These are phyloP conservation scores for Ceratocystis diversiconidia DNA, from an alignment of 2,329 filamentous ascomycete genomes.

Conservation along the genomic window DNA sequence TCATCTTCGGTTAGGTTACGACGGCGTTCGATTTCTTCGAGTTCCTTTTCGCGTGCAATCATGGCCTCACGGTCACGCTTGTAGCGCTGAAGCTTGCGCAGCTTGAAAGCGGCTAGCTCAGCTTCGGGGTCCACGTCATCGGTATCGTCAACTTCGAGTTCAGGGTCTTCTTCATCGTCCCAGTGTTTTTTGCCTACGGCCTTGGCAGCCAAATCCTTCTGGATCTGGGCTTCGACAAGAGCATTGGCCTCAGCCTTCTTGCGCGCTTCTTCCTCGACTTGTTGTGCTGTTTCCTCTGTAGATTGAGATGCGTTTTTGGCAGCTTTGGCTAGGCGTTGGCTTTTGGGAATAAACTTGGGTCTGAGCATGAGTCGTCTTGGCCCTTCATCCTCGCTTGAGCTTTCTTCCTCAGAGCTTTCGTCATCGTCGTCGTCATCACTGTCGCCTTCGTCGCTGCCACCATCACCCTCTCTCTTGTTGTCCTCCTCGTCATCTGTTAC, in stretches of 20 bases:
- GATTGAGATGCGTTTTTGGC: conserved; percentile 18
- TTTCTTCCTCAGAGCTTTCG: conserved; percentile 31
- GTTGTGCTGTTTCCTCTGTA: conserved; percentile 24
- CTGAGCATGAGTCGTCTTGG: conserved; percentile 44
- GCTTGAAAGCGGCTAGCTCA: conserved; percentile 83
- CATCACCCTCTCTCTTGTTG: conserved; percentile 22
- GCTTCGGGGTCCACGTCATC: conserved; percentile 77
- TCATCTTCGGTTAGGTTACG: conserved; percentile 78
- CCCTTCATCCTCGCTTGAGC: conserved; percentile 41
- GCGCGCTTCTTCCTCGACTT: conserved; percentile 43
- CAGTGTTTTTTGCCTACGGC: conserved; percentile 69
- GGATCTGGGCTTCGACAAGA: conserved; percentile 77
- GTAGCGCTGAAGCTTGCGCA: conserved; percentile 78
- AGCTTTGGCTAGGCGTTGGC: conserved; percentile 30
- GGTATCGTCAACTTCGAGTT: conserved; percentile 71
- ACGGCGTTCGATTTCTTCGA: conserved; percentile 77
- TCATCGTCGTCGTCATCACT: conserved; percentile 29
- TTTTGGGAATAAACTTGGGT: conserved; percentile 50
- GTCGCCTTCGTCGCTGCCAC: conserved; percentile 29
- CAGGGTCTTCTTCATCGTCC: conserved; percentile 59
- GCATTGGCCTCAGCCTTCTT: conserved; percentile 60
- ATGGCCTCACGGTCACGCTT: conserved; percentile 77
- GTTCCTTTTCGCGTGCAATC: conserved; percentile 68
- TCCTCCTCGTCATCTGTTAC: conserved; percentile 40
- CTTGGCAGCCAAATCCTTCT: conserved; percentile 62